A percentile compares a stretch with the other conserved stretches of the same genome.
phyloP scores from a whole-genome alignment of 2,329 filamentous ascomycete genomes.

The Colletotrichum camelliae region DNA sequence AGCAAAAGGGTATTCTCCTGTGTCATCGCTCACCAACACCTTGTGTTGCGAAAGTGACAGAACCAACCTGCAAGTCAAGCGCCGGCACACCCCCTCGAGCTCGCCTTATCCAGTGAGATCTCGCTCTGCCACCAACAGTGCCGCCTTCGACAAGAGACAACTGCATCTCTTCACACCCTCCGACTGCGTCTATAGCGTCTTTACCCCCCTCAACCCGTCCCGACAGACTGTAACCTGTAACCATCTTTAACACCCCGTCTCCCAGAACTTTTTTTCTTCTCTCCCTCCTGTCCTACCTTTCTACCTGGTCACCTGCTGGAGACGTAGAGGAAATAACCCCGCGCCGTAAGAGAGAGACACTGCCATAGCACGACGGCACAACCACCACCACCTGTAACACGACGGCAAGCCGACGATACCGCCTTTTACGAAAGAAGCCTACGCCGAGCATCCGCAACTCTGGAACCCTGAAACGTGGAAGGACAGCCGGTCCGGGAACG shows the following conservation, averaged over 20 bases:
- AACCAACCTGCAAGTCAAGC: slow-evolving; percentile 39
- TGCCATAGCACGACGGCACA: slow-evolving; percentile 2
- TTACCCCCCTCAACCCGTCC: neutral
- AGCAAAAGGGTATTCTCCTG: slow-evolving; percentile 1
- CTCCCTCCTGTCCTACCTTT: slow-evolving; percentile 5
- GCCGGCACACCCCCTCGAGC: slow-evolving; percentile 31
- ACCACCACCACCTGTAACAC: slow-evolving; percentile 11
- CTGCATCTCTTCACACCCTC: slow-evolving; percentile 26
- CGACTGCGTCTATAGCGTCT: slow-evolving; percentile 31
- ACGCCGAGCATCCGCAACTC: slow-evolving; percentile 10
- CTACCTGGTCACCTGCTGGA: neutral
- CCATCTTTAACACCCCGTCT: slow-evolving; percentile 18
- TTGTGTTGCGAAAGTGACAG: neutral
- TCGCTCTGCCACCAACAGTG: slow-evolving; percentile 15
- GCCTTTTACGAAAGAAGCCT: neutral
- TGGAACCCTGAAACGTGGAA: slow-evolving; percentile 25
- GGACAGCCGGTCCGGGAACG: slow-evolving; percentile 32
- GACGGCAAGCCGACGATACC: slow-evolving; percentile 2
- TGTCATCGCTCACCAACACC: neutral
- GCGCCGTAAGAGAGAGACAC: slow-evolving; percentile 8
- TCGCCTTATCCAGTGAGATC: slow-evolving; percentile 17
- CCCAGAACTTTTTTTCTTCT: slow-evolving; percentile 9
- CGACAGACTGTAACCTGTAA: slow-evolving; percentile 20
- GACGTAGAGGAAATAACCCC: neutral
- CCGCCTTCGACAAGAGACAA: slow-evolving; percentile 16